These are phyloP conservation scores for Annona cherimola DNA, from an alignment of 164 flowering plant species.

Conservation along the genomic window DNA sequence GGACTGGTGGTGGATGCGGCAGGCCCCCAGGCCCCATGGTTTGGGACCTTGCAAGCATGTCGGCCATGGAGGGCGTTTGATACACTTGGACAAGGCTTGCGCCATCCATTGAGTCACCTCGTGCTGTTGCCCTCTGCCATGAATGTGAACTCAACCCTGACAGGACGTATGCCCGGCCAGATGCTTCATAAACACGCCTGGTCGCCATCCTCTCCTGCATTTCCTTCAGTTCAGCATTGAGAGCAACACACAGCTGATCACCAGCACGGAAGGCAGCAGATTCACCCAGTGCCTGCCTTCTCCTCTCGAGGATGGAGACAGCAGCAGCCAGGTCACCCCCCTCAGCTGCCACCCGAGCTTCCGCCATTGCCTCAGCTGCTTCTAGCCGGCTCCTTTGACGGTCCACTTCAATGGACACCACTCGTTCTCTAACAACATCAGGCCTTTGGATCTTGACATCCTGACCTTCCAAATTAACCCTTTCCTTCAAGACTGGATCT, in stretches of 20 bases:
- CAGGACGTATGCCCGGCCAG: conserved; percentile 87
- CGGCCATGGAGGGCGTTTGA: conserved; percentile 86
- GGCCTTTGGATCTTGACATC: conserved; percentile 60
- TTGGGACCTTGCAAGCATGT: conserved; percentile 86
- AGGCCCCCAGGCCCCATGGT: conserved; percentile 35
- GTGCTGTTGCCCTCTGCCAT: conserved; percentile 94
- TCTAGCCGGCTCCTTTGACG: conserved; percentile 68
- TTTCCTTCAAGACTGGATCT: conserved; percentile 53
- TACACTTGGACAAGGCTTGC: conserved; percentile 62
- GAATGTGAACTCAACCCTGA: conserved; percentile 98
- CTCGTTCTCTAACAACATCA: conserved; percentile 19
- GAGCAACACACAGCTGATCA: conserved; percentile 53
- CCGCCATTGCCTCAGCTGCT: conserved; percentile 80
- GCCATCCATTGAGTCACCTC: conserved; percentile 74
- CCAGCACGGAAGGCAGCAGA: conserved; percentile 49
- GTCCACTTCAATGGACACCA: conserved; percentile 77
- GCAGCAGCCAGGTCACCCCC: conserved; percentile 62
- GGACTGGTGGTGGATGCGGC: conserved; percentile 26
- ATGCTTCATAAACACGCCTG: conserved; percentile 61
- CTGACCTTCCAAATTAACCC: conserved; percentile 25
- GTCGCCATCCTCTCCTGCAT: conserved; percentile 91
- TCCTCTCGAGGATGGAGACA: conserved; percentile 51
- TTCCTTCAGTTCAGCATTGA: conserved; percentile 75
- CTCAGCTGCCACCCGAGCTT: conserved; percentile 73
- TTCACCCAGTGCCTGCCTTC: conserved; percentile 40